phyloP scores from a whole-genome alignment of 192 early-diverging fungal genomes.

The Backusella australiensis region DNA sequence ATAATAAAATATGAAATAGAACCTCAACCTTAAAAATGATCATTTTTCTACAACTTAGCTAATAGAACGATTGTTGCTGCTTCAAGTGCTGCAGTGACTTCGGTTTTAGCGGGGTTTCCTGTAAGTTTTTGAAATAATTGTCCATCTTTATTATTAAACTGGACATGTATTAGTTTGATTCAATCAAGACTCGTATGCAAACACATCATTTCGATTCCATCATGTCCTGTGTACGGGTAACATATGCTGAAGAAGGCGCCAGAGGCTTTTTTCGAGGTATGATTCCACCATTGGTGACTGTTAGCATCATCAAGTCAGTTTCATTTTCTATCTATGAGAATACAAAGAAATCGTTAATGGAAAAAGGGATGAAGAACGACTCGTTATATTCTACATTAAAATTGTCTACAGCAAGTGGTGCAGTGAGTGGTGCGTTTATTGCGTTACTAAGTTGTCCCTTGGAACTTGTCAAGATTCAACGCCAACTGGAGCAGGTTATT shows the following conservation, averaged over 20 bases:
- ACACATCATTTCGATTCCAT: slow-evolving; percentile 82
- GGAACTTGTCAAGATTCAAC: slow-evolving; percentile 75
- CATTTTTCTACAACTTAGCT: slow-evolving; percentile 24
- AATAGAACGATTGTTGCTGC: slow-evolving; percentile 69
- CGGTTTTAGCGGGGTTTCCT: slow-evolving; percentile 70
- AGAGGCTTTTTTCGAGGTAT: slow-evolving; percentile 88
- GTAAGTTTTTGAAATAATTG: slow-evolving; percentile 10
- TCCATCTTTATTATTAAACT: background rate
- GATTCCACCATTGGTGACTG: slow-evolving; percentile 77
- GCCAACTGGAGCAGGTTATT: slow-evolving; percentile 57
- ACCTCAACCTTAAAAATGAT: background rate
- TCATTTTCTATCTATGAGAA: slow-evolving; percentile 87
- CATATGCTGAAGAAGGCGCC: slow-evolving; percentile 78
- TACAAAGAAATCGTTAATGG: slow-evolving; percentile 55
- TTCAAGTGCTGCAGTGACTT: slow-evolving; percentile 65
- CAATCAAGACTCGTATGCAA: slow-evolving; percentile 97
- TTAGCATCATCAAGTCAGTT: slow-evolving; percentile 82
- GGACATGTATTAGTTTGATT: slow-evolving; percentile 68
- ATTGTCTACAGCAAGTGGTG: slow-evolving; percentile 52
- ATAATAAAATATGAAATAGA: background rate
- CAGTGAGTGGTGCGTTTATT: slow-evolving; percentile 59
- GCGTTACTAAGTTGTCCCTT: slow-evolving; percentile 70
- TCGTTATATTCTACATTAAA: slow-evolving; percentile 38
- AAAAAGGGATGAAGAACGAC: slow-evolving; percentile 34
- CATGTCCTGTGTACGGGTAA: slow-evolving; percentile 70